These are phyloP conservation scores for Emergomyces orientalis DNA, from an alignment of 2,329 filamentous ascomycete species.

Conservation along the genomic window DNA sequence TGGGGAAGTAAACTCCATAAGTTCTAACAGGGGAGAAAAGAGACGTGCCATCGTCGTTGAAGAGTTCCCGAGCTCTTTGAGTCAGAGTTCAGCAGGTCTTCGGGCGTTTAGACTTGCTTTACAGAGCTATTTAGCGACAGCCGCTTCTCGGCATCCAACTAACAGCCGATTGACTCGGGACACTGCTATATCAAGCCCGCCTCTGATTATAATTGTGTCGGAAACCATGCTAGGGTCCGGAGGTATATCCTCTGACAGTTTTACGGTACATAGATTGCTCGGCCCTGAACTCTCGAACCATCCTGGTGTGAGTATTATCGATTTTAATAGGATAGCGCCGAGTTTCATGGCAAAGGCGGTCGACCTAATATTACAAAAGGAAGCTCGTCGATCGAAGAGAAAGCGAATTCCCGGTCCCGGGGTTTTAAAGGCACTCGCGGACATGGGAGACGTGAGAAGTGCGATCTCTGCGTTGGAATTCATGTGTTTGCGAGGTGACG, in stretches of 20 bases:
- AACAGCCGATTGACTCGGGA: slow-evolving; percentile 27
- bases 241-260: slow-evolving; percentile 76
- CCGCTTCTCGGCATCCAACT: slow-evolving; percentile 48
- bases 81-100: slow-evolving; percentile 54
- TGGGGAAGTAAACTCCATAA: slow-evolving; percentile 6
- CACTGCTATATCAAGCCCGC: slow-evolving; percentile 46
- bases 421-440: slow-evolving; percentile 69
- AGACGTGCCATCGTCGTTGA: slow-evolving; percentile 61
- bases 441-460: slow-evolving; percentile 84
- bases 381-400: slow-evolving; percentile 68
- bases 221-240: slow-evolving; percentile 81
- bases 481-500: slow-evolving; percentile 71
- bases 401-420: slow-evolving; percentile 65
- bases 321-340: slow-evolving; percentile 87
- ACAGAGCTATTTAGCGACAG: slow-evolving; percentile 62
- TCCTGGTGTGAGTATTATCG: slow-evolving; percentile 66
- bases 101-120: slow-evolving; percentile 66
- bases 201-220: slow-evolving; percentile 82
- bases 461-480: slow-evolving; percentile 91
- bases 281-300: slow-evolving; percentile 80
- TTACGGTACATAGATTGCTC: slow-evolving; percentile 82
- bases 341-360: slow-evolving; percentile 79
- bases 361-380: slow-evolving; percentile 72
- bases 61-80: slow-evolving; percentile 71
- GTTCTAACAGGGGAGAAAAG: slow-evolving; percentile 25